A percentile compares a stretch with the other conserved stretches of the same genome.
These are phyloP conservation scores for Cetraspora pellucida DNA, from an alignment of 192 early-diverging fungal genomes.

Conservation along the genomic window DNA sequence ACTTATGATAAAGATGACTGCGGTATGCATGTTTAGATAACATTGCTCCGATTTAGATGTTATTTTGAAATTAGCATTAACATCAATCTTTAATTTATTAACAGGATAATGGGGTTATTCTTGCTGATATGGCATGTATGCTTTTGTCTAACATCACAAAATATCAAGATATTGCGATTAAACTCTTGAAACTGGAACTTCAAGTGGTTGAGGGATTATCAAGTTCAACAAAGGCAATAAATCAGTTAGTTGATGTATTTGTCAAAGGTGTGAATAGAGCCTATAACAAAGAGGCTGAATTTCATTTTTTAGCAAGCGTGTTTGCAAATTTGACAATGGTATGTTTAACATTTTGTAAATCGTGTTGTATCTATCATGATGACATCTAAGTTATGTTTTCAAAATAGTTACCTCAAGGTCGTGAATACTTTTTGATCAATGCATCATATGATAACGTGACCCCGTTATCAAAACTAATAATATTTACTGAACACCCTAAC, in stretches of 20 bases:
- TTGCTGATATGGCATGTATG: constrained; percentile 88
- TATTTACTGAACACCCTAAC: constrained; percentile 81
- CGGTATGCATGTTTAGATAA: constrained; percentile 55
- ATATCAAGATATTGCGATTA: constrained; percentile 55
- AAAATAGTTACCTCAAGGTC: constrained; percentile 59
- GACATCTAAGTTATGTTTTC: not conserved
- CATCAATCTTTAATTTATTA: not conserved
- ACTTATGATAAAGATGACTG: constrained; percentile 68
- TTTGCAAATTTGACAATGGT: constrained; percentile 85
- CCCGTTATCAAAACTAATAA: constrained; percentile 82
- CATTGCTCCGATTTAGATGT: not conserved
- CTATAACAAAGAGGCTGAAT: constrained; percentile 82
- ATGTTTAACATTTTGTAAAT: constrained; percentile 9
- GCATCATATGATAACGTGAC: constrained; percentile 65
- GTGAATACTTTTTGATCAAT: constrained; percentile 69
- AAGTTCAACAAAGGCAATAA: constrained; percentile 61
- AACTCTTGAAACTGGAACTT: constrained; percentile 52
- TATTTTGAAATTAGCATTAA: not conserved
- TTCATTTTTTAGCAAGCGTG: constrained; percentile 85
- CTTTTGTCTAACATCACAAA: constrained; percentile 91
- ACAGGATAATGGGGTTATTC: constrained; percentile 64
- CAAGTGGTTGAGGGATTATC: constrained; percentile 41
- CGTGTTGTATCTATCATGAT: not conserved
- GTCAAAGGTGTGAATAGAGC: constrained; percentile 74
- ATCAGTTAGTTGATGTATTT: constrained; percentile 89